Evolutionary conservation across 1,139 yeast species (phyloP).

Genomic region (Taphrina sp.): DNA sequence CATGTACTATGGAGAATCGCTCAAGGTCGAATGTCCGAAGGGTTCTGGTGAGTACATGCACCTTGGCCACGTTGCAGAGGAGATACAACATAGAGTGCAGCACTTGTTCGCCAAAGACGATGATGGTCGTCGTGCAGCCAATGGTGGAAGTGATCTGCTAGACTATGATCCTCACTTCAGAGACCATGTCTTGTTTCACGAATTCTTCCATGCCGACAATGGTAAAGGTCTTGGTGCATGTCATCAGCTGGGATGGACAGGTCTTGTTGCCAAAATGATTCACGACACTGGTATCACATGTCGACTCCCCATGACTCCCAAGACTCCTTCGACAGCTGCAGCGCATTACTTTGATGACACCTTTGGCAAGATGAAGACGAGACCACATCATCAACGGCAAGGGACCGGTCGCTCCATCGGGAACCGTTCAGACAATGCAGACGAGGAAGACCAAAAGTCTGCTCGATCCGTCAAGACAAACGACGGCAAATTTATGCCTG

Average conservation of each 20-base stretch:
- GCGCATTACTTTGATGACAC: conserved; percentile 47
- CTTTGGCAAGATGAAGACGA: conserved; percentile 26
- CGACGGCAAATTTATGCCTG: conserved; percentile 23
- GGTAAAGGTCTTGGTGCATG: conserved; percentile 95
- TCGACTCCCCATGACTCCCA: conserved; percentile 42
- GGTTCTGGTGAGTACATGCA: conserved; percentile 80
- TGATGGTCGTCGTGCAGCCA: conserved; percentile 71
- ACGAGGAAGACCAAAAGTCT: conserved; percentile 17
- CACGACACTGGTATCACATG: conserved; percentile 53
- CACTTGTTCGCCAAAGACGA: conserved; percentile 73
- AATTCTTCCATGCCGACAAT: conserved; percentile 91
- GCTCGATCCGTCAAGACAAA: conserved; percentile 24
- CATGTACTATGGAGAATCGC: conserved; percentile 81
- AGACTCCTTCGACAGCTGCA: conserved; percentile 46
- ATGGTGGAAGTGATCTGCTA: conserved; percentile 61
- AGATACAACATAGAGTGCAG: conserved; percentile 82
- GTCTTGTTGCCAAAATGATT: conserved; percentile 87
- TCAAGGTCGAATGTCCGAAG: conserved; percentile 86
- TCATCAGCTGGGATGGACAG: conserved; percentile 98
- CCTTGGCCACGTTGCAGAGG: conserved; percentile 90
- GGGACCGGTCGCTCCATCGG: conserved; percentile 33
- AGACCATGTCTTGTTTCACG: conserved; percentile 78
- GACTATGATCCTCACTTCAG: conserved; percentile 72
- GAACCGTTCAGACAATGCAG: conserved; percentile 16
- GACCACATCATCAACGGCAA: conserved; percentile 28